phyloP scores from a whole-genome alignment of 2,329 filamentous ascomycete genomes.

The Hypoxylon sp. region DNA sequence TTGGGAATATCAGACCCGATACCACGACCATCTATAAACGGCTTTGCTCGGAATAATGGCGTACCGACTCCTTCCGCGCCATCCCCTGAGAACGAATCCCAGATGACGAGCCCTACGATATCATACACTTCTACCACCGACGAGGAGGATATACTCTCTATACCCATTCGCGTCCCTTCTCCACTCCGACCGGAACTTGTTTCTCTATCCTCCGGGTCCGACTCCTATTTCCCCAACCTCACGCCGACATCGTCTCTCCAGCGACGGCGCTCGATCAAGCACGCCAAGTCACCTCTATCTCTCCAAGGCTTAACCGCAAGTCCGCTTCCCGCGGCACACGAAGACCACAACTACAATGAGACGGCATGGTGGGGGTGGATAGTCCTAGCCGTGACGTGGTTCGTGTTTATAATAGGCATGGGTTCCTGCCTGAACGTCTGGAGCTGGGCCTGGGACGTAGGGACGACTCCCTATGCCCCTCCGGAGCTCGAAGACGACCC shows the following conservation, averaged over 20 bases:
- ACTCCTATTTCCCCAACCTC: slow-evolving; percentile 69
- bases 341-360: slow-evolving; percentile 89
- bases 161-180: slow-evolving; percentile 62
- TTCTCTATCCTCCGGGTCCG: slow-evolving; percentile 67
- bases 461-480: slow-evolving; percentile 93
- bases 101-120: slow-evolving; percentile 64
- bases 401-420: slow-evolving; percentile 97
- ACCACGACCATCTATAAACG: slow-evolving; percentile 61
- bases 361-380: slow-evolving; percentile 99
- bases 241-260: slow-evolving; percentile 52
- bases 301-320: slow-evolving; percentile 64
- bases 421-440: slow-evolving; percentile 94
- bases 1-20: slow-evolving; percentile 62
- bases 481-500: slow-evolving; percentile 95
- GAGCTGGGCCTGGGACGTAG: slow-evolving; percentile 99
- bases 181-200: slow-evolving; percentile 56
- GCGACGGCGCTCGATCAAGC: slow-evolving; percentile 62
- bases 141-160: slow-evolving; percentile 81
- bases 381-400: slow-evolving; percentile 89
- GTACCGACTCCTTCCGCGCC: slow-evolving; percentile 33
- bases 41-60: slow-evolving; percentile 53
- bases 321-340: slow-evolving; percentile 60
- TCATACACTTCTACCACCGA: slow-evolving; percentile 81
- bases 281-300: slow-evolving; percentile 71
- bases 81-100: slow-evolving; percentile 41